Evolutionary conservation across 129 eudicot species (phyloP), one percentile per base, ranked within the genome.

Genomic region (Smallanthus sonchifolius): DNA sequence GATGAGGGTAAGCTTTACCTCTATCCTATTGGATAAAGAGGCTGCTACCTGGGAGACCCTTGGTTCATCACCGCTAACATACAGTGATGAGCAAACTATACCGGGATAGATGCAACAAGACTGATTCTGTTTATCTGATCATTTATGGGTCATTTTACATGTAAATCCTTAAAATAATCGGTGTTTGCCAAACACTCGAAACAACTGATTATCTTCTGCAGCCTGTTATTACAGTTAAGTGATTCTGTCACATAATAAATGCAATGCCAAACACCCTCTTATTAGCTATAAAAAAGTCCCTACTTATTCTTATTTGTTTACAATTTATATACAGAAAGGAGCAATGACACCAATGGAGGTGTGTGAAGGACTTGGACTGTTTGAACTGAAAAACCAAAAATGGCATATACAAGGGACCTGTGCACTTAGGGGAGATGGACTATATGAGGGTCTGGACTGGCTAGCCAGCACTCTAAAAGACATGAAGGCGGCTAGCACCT

Each of bases 391-490:
- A 77, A 86, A 88, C 83, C 65, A 95, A 62, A 93, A 90, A 83
- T 93, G 98, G 98, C 98, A 93, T 75, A 87, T 93, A 83, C 98
- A 93, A 77, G 98, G 98, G 74, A 88, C 98, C 49, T 93, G 98
- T 76, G 98, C 97, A 20, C 88, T 90, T 42, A 87, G 78, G 81
- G 98, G 98, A 78, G 98, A 93, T 55, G 98, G 98, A 14, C 88
- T 90, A 35, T 93, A 93, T 28, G 98, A 93, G 80, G 98, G 98
- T 30, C 73, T 93, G 87, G 98, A 93, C 74, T 90, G 98, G 98
- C 80, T 93, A 74, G 77, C 98, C 10, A 90, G 85, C 89, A 90
- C 98, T 66, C 86, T 93, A 52, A 93, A 93, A 80, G 98, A 93
- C 65, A 80, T 84, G 69, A 87, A 81, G 79, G 98, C 97, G 7